Conservation (phyloP, 2,329 filamentous ascomycete genomes). For the Cercospora sp. region DNA sequence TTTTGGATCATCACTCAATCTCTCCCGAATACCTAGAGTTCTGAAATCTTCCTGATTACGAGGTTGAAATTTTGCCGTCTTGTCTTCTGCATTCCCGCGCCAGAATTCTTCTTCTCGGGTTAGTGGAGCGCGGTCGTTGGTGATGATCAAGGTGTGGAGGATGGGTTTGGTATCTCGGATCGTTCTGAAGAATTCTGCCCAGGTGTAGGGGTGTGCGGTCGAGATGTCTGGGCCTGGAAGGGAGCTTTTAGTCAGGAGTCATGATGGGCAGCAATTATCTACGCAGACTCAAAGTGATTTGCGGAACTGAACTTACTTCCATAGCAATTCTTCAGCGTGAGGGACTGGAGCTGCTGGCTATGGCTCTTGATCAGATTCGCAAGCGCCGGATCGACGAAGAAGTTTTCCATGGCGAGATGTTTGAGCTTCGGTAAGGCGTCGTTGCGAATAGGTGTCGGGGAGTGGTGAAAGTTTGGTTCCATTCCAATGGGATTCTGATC, state of each 20-base stretch:
- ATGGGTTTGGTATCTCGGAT: neutral
- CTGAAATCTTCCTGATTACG: neutral
- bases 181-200: slow-evolving; percentile 1
- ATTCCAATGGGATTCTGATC: neutral
- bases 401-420: slow-evolving; percentile 6
- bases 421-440: slow-evolving; percentile 7
- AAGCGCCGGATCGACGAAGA: slow-evolving; percentile 13
- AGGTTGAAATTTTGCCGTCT: neutral
- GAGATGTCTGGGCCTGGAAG: neutral
- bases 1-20: neutral
- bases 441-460: neutral
- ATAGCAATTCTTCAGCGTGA: slow-evolving; percentile 5
- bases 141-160: neutral
- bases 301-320: neutral
- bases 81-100: neutral
- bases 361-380: neutral
- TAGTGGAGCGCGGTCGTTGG: neutral
- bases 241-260: neutral
- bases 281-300: neutral
- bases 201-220: neutral
- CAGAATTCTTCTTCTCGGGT: neutral
- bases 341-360: neutral
- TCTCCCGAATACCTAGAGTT: neutral
- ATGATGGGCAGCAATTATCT: too few relatives aligned
- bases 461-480: neutral